These are phyloP conservation scores for Exophiala bonariae DNA, from an alignment of 2,329 filamentous ascomycete genomes.

Conservation along the genomic window DNA sequence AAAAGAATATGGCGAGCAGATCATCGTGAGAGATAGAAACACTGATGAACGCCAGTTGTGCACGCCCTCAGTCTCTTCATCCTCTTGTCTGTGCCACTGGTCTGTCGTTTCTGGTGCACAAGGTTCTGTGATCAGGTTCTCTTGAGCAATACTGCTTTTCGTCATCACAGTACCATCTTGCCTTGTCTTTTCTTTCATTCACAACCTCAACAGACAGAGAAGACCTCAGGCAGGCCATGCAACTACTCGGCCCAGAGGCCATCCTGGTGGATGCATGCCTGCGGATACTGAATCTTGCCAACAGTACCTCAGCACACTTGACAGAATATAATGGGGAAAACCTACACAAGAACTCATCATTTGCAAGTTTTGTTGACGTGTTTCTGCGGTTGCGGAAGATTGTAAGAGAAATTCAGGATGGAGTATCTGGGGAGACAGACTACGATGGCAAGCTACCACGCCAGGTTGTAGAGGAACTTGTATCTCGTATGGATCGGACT, in stretches of 20 bases:
- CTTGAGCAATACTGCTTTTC: not conserved
- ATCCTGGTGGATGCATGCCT: not conserved
- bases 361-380: not conserved
- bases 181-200: not conserved
- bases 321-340: not conserved
- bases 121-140: too few relatives aligned
- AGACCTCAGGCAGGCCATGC: not conserved
- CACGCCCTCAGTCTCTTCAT: not conserved
- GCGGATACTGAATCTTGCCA: not conserved
- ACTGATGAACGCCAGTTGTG: not conserved
- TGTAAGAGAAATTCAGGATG: constrained; percentile 1
- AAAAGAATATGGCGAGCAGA: not conserved
- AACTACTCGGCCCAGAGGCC: not conserved
- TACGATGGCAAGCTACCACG: not conserved
- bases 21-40: not conserved
- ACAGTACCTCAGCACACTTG: constrained; percentile 1
- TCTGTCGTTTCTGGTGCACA: not conserved
- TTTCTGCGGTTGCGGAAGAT: not conserved
- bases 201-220: not conserved
- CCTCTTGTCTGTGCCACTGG: not conserved
- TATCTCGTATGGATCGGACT: not conserved
- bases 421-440: not conserved
- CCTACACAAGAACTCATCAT: not conserved
- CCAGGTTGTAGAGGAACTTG: not conserved
- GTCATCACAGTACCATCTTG: not conserved